phyloP scores from a whole-genome alignment of 2,329 filamentous ascomycete species.

The Aspergillus aculeatus region DNA sequence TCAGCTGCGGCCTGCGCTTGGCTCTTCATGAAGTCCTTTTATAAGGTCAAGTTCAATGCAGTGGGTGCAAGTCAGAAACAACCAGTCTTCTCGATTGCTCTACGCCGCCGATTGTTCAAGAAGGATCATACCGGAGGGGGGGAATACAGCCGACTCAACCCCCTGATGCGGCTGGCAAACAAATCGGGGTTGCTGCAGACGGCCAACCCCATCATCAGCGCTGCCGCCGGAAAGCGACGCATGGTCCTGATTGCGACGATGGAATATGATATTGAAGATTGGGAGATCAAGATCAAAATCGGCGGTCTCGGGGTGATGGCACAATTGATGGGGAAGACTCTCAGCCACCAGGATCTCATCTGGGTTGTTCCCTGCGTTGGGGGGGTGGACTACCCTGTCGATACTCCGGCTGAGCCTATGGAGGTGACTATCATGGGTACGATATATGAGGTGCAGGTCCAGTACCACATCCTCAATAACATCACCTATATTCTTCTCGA shows the following conservation, averaged over 20 bases:
- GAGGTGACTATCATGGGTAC: slow-evolving; percentile 59
- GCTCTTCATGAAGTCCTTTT: slow-evolving; percentile 60
- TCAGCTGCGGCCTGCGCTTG: slow-evolving; percentile 52
- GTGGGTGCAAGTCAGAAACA: slow-evolving; percentile 52
- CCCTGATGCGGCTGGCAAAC: slow-evolving; percentile 32
- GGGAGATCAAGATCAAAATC: slow-evolving; percentile 69
- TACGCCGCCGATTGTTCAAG: slow-evolving; percentile 1
- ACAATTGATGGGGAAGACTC: slow-evolving; percentile 64
- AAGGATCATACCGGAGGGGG: not conserved
- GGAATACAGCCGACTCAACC: slow-evolving; percentile 16
- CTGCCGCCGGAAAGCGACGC: slow-evolving; percentile 33
- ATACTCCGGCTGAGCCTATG: slow-evolving; percentile 59
- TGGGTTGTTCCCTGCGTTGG: slow-evolving; percentile 63
- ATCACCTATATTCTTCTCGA: slow-evolving; percentile 68
- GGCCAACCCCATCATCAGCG: slow-evolving; percentile 28
- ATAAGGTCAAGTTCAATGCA: slow-evolving; percentile 62
- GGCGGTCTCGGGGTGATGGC: slow-evolving; percentile 69
- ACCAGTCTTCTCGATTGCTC: slow-evolving; percentile 2
- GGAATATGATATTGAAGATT: slow-evolving; percentile 70
- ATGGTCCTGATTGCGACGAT: slow-evolving; percentile 66
- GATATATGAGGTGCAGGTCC: slow-evolving; percentile 60
- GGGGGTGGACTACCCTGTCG: slow-evolving; percentile 61
- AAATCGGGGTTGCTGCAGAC: slow-evolving; percentile 35
- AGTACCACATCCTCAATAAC: slow-evolving; percentile 61
- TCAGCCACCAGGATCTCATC: slow-evolving; percentile 62